A percentile compares a stretch with the other conserved stretches of the same genome.
Evolutionary conservation across 2,329 filamentous ascomycete genomes (phyloP).

Genomic region (Onygenales sp.): DNA sequence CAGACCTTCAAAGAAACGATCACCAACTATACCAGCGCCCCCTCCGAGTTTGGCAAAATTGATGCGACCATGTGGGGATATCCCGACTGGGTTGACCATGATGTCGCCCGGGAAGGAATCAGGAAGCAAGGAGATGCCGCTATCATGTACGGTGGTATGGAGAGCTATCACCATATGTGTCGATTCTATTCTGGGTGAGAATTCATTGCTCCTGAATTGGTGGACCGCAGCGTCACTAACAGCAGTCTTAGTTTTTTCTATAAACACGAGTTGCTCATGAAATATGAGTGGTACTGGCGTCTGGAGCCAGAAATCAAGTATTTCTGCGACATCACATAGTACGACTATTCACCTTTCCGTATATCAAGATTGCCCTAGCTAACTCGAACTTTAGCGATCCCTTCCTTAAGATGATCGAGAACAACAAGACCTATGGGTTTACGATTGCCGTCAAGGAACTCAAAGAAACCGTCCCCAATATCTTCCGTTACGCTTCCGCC

Average conservation of each 20-base stretch:
- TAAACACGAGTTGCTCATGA: conserved; percentile 86
- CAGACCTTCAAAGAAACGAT: conserved; percentile 83
- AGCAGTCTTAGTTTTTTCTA: conserved; percentile 68
- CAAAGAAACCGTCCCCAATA: conserved; percentile 94
- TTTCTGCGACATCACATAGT: conserved; percentile 99
- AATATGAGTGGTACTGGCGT: conserved; percentile 99
- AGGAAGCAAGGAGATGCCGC: conserved; percentile 92
- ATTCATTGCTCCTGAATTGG: background rate
- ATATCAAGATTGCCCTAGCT: conserved; percentile 14
- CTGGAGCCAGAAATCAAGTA: conserved; percentile 99
- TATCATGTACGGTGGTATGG: conserved; percentile 98
- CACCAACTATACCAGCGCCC: conserved; percentile 75
- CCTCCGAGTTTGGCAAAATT: conserved; percentile 91
- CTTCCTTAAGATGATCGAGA: conserved; percentile 86
- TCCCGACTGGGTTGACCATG: conserved; percentile 90
- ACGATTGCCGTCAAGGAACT: conserved; percentile 98
- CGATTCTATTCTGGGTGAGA: conserved; percentile 93
- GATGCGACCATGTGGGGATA: conserved; percentile 88
- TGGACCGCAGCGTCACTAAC: conserved; percentile 11
- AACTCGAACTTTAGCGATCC: conserved; percentile 57
- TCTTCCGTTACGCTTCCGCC: conserved; percentile 96
- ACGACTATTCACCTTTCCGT: conserved; percentile 27
- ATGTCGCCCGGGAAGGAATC: conserved; percentile 91
- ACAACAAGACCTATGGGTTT: conserved; percentile 97
- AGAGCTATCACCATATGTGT: conserved; percentile 99